Evolutionary conservation across 495 filamentous ascomycete genomes (phyloP).

Genomic region (Pyronema domesticum): DNA sequence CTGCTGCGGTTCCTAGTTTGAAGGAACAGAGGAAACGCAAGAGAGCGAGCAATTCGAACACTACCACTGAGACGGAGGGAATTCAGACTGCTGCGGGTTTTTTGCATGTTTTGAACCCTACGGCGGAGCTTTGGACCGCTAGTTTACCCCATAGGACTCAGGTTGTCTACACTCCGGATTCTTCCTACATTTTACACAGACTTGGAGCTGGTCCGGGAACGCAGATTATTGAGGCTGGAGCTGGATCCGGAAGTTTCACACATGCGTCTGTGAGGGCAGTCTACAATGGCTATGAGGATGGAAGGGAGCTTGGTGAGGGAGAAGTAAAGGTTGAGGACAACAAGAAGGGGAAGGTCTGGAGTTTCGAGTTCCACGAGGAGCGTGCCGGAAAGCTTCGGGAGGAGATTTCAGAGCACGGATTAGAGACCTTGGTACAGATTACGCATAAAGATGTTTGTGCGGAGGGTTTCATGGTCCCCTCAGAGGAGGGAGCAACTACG

Average conservation of each 20-base stretch:
- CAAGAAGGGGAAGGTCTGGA: conserved; percentile 58
- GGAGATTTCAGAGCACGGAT: conserved; percentile 57
- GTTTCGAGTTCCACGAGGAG: conserved; percentile 79
- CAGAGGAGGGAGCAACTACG: conserved; percentile 28
- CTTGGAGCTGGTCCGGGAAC: conserved; percentile 65
- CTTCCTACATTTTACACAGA: conserved; percentile 83
- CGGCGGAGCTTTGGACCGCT: conserved; percentile 81
- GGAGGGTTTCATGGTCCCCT: conserved; percentile 52
- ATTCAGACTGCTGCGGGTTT: conserved; percentile 45
- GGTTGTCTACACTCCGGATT: conserved; percentile 94
- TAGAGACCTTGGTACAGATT: conserved; percentile 55
- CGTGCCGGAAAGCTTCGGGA: conserved; percentile 51
- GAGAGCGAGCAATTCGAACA: conserved; percentile 24
- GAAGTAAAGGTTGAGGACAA: not conserved
- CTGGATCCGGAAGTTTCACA: conserved; percentile 87
- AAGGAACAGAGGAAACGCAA: conserved; percentile 37
- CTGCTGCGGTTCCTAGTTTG: conserved; percentile 37
- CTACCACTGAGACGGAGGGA: conserved; percentile 18
- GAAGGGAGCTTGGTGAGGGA: conserved; percentile 7
- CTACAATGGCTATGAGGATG: conserved; percentile 56
- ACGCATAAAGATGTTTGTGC: conserved; percentile 84
- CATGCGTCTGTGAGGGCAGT: conserved; percentile 77
- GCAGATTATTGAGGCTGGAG: conserved; percentile 77
- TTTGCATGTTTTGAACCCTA: conserved; percentile 75
- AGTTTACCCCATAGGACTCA: conserved; percentile 87